These are phyloP conservation scores for Cyclotella distinguenda DNA, from an alignment of 108 stramenopile species.

Conservation along the genomic window DNA sequence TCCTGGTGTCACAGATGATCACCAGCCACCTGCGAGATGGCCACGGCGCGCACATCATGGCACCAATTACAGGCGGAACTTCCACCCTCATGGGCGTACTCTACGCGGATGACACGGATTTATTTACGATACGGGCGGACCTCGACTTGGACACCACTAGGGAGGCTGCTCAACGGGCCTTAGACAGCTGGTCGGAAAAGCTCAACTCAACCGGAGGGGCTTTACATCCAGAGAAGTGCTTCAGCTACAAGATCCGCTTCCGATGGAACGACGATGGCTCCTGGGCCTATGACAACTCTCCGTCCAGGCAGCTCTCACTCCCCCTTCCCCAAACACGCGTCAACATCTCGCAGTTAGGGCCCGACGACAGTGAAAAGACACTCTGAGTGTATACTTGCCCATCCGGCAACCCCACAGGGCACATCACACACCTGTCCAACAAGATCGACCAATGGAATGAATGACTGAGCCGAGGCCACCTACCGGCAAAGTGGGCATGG, in stretches of 20 bases:
- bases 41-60: neutral
- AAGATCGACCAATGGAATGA: neutral
- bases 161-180: too few relatives aligned
- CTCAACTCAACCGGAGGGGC: neutral
- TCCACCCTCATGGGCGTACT: neutral
- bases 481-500: conserved; percentile 15
- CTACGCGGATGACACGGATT: conserved; percentile 24
- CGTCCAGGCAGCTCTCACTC: neutral
- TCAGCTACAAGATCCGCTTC: too few relatives aligned
- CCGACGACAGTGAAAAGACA: conserved; percentile 6
- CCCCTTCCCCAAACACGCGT: neutral
- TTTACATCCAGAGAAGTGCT: too few relatives aligned
- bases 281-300: too few relatives aligned
- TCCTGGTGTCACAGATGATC: conserved; percentile 4
- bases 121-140: neutral
- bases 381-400: conserved; percentile 6
- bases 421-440: neutral
- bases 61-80: neutral
- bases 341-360: neutral
- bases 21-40: neutral
- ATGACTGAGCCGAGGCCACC: neutral
- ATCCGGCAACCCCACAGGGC: neutral
- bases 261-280: too few relatives aligned
- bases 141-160: neutral
- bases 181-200: neutral